phyloP scores from a whole-genome alignment of 441 rosid species.

The Euphorbia corollata region DNA sequence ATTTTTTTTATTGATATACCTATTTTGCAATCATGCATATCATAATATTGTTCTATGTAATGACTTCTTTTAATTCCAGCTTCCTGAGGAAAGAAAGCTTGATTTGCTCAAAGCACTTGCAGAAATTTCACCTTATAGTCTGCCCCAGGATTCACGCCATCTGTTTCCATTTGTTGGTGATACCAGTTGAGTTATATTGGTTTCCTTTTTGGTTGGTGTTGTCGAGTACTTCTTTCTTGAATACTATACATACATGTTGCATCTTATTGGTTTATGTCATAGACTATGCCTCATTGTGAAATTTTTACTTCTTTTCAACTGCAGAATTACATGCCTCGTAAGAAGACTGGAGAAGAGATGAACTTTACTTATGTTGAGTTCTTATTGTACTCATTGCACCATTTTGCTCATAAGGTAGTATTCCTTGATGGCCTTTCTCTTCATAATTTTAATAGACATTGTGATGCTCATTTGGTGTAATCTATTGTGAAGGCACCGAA shows the following conservation, averaged over 20 bases:
- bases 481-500: conserved; percentile 67
- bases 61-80: conserved; percentile 39
- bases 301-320: conserved; percentile 17
- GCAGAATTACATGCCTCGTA: conserved; percentile 86
- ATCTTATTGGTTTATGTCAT: background rate
- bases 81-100: conserved; percentile 89
- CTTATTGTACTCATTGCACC: conserved; percentile 76
- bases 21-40: background rate
- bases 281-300: background rate
- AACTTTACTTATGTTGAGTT: conserved; percentile 92
- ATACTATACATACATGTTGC: background rate
- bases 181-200: background rate
- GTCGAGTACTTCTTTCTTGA: background rate
- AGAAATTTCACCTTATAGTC: conserved; percentile 78
- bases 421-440: conserved; percentile 7
- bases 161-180: background rate
- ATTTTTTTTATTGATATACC: background rate
- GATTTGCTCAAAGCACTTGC: conserved; percentile 92
- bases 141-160: conserved; percentile 81
- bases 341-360: conserved; percentile 87
- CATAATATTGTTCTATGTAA: conserved; percentile 5
- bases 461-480: conserved; percentile 27
- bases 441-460: background rate
- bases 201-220: background rate
- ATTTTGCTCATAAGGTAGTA: conserved; percentile 69